Base-by-base conservation (phyloP, 1,139 yeast genomes). In the Pichia terricola region DNA sequence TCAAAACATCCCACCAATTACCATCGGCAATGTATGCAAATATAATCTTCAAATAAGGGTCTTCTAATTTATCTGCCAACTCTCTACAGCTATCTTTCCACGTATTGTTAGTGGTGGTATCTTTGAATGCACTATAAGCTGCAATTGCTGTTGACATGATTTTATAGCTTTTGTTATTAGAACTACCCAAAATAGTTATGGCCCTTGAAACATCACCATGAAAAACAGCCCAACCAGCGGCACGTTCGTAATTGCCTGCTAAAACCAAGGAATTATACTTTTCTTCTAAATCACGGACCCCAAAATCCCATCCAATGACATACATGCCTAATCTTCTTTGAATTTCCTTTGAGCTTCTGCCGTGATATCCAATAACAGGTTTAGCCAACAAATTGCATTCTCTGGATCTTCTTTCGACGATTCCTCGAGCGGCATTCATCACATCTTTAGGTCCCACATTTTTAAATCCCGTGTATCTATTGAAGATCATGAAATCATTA, bases 211-310 rank as follows among this genome's bases (percentile, higher is more conserved):
- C 84, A 60, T 88, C 85, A 2, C 95, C 96, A 59, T 87, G 94
- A 62, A 91, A 91, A 0, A 88, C 91, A 0, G 97, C 96, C 95
- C 96, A 87, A 0, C 95, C 97, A 0, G 97, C 98, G 1, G 98
- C 97, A 58, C 91, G 81, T 51, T 87, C 95, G 48, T 75, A 75
- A 50, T 76, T 74, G 0, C 87, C 91, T 28, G 69, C 64, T 0
- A 67, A 62, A 30, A 81, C 75, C 39, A 89, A 68, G 38, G 70
- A 68, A 34, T 68, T 66, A 40, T 86, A 72, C 51, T 83, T 79
- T 39, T 74, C 79, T 47, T 88, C 95, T 51, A 88, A 72, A 55
- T 87, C 95, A 16, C 75, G 68, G 28, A 77, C 75, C 2, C 89
- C 81, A 56, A 86, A 79, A 57, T 86, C 88, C 95, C 96, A 89